These are phyloP conservation scores for Liriodendron chinense DNA, from an alignment of 164 flowering plant species.

Conservation along the genomic window DNA sequence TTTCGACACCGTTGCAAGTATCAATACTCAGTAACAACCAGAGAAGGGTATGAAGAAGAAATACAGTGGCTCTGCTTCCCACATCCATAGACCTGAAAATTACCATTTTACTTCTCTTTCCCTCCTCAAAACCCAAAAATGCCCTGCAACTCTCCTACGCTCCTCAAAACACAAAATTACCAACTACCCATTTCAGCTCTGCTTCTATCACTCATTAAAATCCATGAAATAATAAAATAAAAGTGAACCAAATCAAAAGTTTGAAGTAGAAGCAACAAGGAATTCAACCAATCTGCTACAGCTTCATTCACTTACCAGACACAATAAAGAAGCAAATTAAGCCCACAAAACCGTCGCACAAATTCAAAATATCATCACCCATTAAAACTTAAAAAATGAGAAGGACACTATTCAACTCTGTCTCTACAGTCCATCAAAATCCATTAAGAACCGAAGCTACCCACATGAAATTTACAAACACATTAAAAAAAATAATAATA, in stretches of 20 bases:
- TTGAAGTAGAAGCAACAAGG: background rate
- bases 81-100: constrained; percentile 1
- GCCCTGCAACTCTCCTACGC: no score
- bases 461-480: no score
- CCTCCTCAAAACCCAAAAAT: no score
- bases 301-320: background rate
- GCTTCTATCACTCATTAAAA: background rate
- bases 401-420: no score
- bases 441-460: no score
- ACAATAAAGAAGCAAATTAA: background rate
- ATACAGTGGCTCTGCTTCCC: constrained; percentile 7
- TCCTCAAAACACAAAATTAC: background rate
- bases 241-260: background rate
- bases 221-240: background rate
- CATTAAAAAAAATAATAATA: no score
- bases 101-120: background rate
- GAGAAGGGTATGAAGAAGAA: constrained; percentile 11
- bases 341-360: background rate
- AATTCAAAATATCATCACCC: no score
- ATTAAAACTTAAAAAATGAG: no score
- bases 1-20: constrained; percentile 24
- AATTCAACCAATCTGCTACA: background rate
- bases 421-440: no score
- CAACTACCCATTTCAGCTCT: background rate
- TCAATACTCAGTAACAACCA: constrained; percentile 21